These are phyloP conservation scores for Marasmius tenuissimus DNA, from an alignment of 1,284 basidiomycete genomes.

Conservation along the genomic window DNA sequence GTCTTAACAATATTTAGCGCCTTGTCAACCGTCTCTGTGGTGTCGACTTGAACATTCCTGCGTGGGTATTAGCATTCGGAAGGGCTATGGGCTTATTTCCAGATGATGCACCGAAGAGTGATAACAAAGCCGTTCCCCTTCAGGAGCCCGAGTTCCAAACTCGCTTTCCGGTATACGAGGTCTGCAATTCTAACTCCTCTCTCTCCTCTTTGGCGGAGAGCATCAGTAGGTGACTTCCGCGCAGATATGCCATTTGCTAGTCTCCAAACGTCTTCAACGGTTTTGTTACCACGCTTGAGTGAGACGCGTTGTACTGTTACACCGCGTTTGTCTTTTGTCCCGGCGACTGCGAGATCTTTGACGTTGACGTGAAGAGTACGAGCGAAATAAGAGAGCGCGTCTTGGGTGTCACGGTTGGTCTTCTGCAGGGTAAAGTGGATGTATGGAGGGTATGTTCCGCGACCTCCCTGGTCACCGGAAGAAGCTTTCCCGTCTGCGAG, in stretches of 20 bases:
- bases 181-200: conserved; percentile 90
- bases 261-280: conserved; percentile 85
- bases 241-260: conserved; percentile 68
- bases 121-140: conserved; percentile 97
- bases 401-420: conserved; percentile 96
- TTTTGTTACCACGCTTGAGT: conserved; percentile 76
- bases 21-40: conserved; percentile 68
- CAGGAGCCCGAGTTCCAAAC: conserved; percentile 90
- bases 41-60: conserved; percentile 83
- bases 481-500: background rate
- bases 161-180: conserved; percentile 78
- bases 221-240: conserved; percentile 57
- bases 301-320: conserved; percentile 94
- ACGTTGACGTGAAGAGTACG: conserved; percentile 73
- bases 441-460: conserved; percentile 80
- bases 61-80: conserved; percentile 4
- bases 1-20: conserved; percentile 82
- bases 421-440: conserved; percentile 98
- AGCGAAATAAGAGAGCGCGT: conserved; percentile 81
- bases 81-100: background rate
- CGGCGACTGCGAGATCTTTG: conserved; percentile 87
- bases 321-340: conserved; percentile 98
- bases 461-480: conserved; percentile 22
- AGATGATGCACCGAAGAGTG: conserved; percentile 73
- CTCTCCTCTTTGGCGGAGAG: conserved; percentile 76